Evolutionary conservation across 148 eudicot genomes (phyloP).

Genomic region (Cornus florida): DNA sequence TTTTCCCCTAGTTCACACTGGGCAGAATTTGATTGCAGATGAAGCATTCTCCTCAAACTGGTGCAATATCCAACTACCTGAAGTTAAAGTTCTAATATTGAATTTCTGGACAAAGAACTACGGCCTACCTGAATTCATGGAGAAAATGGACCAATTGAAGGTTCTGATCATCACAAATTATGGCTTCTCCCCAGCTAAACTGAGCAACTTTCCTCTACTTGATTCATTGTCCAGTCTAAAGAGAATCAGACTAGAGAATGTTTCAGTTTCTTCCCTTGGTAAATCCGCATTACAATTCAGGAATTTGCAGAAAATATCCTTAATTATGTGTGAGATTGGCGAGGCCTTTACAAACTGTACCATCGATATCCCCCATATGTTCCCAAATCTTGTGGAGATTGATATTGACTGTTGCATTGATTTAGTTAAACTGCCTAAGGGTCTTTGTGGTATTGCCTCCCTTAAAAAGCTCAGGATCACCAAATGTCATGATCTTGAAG

Average conservation of each 20-base stretch:
- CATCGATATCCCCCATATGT: neutral
- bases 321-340: neutral
- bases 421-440: neutral
- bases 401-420: slow-evolving; percentile 14
- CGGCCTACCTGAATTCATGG: slow-evolving; percentile 4
- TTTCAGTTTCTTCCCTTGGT: too few species aligned
- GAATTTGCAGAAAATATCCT: too few species aligned
- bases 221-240: too few species aligned
- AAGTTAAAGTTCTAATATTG: slow-evolving; percentile 6
- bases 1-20: neutral
- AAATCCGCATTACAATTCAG: too few species aligned
- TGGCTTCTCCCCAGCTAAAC: too few species aligned
- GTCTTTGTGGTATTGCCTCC: neutral
- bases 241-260: too few species aligned
- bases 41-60: slow-evolving; percentile 7
- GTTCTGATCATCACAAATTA: slow-evolving; percentile 1
- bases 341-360: slow-evolving; percentile 5
- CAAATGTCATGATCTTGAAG: too few species aligned
- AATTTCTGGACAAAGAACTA: slow-evolving; percentile 3
- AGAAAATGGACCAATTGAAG: neutral
- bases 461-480: neutral
- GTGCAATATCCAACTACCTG: slow-evolving; percentile 3
- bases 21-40: neutral
- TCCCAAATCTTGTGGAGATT: slow-evolving; percentile 10
- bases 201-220: too few species aligned